These are phyloP conservation scores for Carallia pectinifolia DNA, from an alignment of 345 rosid genomes.

Conservation along the genomic window DNA sequence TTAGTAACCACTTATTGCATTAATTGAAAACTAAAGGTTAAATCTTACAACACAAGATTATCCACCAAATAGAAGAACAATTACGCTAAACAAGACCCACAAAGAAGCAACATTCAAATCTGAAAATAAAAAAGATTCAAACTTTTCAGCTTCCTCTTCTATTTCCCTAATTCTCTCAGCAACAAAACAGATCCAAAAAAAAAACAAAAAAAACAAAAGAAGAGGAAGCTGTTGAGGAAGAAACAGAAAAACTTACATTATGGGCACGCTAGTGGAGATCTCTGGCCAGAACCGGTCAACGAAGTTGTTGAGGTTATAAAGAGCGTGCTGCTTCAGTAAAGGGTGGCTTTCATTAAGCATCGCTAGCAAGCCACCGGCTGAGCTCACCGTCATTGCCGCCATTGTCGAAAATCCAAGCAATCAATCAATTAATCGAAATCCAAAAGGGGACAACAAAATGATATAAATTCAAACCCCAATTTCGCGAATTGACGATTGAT, in stretches of 20 bases:
- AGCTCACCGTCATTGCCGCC: slow-evolving; percentile 82
- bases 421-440: not conserved
- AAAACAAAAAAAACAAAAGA: slow-evolving; percentile 5
- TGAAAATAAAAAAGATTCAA: not conserved
- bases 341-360: slow-evolving; percentile 95
- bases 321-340: slow-evolving; percentile 82
- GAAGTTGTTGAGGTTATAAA: slow-evolving; percentile 72
- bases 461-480: too few relatives aligned
- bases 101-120: not conserved
- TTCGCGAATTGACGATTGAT: too few relatives aligned
- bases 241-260: slow-evolving; percentile 48
- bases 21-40: not conserved
- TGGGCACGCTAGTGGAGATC: slow-evolving; percentile 97
- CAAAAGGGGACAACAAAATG: too few relatives aligned
- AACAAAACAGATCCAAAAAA: slow-evolving; percentile 16
- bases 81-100: not conserved
- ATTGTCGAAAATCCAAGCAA: slow-evolving; percentile 9
- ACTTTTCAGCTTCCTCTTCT: not conserved
- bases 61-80: not conserved
- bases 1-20: not conserved
- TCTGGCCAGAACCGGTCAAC: slow-evolving; percentile 98
- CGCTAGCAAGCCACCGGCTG: slow-evolving; percentile 89
- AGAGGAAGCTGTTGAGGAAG: not conserved
- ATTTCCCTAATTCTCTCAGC: slow-evolving; percentile 1
- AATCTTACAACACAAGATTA: not conserved